A percentile compares a stretch with the other conserved stretches of the same genome.
phyloP scores from a whole-genome alignment of 768 basidiomycete genomes.

The Lentinula sp. region DNA sequence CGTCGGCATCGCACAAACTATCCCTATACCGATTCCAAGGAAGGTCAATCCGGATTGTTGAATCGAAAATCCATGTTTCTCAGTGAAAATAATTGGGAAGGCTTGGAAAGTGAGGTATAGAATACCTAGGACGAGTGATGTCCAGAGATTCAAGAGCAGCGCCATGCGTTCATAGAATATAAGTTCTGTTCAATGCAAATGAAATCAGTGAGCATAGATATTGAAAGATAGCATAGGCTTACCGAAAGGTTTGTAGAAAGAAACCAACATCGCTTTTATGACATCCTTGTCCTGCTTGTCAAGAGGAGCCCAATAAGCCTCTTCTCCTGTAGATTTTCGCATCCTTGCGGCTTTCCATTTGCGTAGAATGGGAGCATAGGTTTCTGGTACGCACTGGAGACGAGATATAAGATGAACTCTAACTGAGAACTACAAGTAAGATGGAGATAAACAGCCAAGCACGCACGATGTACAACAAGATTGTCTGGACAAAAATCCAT shows the following conservation, averaged over 20 bases:
- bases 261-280: constrained; percentile 40
- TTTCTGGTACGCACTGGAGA: constrained; percentile 62
- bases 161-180: constrained; percentile 71
- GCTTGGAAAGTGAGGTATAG: constrained; percentile 63
- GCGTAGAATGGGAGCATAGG: constrained; percentile 56
- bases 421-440: too few relatives aligned
- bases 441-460: not conserved
- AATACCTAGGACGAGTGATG: constrained; percentile 51
- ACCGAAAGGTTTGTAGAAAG: constrained; percentile 72
- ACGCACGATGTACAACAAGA: constrained; percentile 40
- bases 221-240: constrained; percentile 15
- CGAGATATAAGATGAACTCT: too few relatives aligned
- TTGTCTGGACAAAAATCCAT: constrained; percentile 55
- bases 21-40: constrained; percentile 56
- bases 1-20: constrained; percentile 33
- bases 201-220: not conserved
- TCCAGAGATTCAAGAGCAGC: constrained; percentile 62
- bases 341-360: constrained; percentile 56
- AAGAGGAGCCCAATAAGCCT: constrained; percentile 49
- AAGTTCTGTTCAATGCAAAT: constrained; percentile 36
- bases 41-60: constrained; percentile 53
- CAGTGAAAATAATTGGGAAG: constrained; percentile 45
- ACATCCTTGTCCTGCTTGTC: constrained; percentile 47
- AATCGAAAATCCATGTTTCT: constrained; percentile 42
- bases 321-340: constrained; percentile 50